These are phyloP conservation scores for Chlorella sorokiniana DNA, from an alignment of 139 green algal species.

Conservation along the genomic window DNA sequence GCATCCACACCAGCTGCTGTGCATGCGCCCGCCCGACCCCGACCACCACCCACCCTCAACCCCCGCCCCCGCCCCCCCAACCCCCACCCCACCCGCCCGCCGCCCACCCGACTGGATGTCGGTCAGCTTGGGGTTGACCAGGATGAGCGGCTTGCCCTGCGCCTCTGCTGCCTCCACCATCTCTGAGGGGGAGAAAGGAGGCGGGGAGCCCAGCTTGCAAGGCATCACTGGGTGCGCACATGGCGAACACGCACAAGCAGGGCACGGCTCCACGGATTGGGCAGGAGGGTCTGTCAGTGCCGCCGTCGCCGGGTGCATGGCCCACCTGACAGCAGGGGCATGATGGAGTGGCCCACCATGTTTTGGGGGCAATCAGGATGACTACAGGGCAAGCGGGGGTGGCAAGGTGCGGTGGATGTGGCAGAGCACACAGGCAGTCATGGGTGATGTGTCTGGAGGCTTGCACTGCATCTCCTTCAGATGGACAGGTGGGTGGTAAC, in stretches of 20 bases:
- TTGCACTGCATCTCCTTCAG: too few species aligned
- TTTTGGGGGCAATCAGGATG: slow-evolving; percentile 56
- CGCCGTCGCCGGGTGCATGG: neutral
- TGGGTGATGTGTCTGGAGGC: too few species aligned
- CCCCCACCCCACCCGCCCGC: too few species aligned
- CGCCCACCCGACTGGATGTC: slow-evolving; percentile 54
- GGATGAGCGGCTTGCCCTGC: slow-evolving; percentile 57
- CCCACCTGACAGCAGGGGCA: slow-evolving; percentile 44
- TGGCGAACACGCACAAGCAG: neutral
- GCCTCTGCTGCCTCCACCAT: slow-evolving; percentile 24
- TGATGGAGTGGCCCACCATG: slow-evolving; percentile 72
- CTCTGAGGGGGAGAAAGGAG: neutral
- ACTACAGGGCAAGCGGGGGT: too few species aligned
- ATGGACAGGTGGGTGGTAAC: neutral
- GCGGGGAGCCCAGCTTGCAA: too few species aligned
- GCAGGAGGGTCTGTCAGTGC: neutral
- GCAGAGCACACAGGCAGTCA: slow-evolving; percentile 5
- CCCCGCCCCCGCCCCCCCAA: neutral
- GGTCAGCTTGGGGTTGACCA: slow-evolving; percentile 67
- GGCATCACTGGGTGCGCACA: too few species aligned
- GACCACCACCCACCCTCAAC: neutral
- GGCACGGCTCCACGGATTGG: too few species aligned
- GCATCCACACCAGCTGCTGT: neutral
- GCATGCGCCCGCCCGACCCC: neutral
- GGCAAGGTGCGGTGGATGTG: neutral